Percentiles rank a stretch among this genome's conserved stretches.
These are phyloP conservation scores for Coniella vitis DNA, from an alignment of 2,329 filamentous ascomycete species.

Conservation along the genomic window DNA sequence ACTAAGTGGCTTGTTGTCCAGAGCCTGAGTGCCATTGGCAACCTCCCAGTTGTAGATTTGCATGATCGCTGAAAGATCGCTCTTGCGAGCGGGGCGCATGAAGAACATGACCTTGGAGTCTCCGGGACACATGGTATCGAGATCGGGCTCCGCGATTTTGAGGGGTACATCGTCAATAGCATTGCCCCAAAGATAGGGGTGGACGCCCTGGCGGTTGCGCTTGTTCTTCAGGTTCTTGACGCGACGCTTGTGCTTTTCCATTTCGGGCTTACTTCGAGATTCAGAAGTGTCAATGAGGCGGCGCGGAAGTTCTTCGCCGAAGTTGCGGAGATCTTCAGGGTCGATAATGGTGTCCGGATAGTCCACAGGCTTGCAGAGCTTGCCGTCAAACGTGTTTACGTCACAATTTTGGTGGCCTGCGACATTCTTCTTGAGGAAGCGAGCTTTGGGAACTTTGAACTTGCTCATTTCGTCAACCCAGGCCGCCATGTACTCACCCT, in stretches of 20 bases:
- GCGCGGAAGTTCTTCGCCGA: not conserved
- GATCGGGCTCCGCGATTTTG: not conserved
- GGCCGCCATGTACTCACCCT: not conserved
- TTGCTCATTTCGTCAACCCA: constrained; percentile 1
- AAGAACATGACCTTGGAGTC: constrained; percentile 1
- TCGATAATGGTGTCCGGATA: constrained; percentile 9
- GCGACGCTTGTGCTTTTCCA: constrained; percentile 5
- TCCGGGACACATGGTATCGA: too few relatives aligned
- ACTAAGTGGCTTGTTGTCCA: constrained; percentile 8
- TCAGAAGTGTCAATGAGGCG: constrained; percentile 1
- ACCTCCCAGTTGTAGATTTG: constrained; percentile 19
- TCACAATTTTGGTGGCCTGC: constrained; percentile 12
- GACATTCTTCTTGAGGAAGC: not conserved
- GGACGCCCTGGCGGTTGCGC: not conserved
- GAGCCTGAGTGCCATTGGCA: constrained; percentile 12
- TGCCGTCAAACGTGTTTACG: constrained; percentile 8
- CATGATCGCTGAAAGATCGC: constrained; percentile 7
- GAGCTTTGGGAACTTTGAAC: not conserved
- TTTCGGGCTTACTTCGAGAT: not conserved
- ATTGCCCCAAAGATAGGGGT: too few relatives aligned
- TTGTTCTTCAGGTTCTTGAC: not conserved
- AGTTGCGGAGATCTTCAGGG: not conserved
- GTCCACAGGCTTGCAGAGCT: constrained; percentile 9
- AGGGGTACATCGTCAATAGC: too few relatives aligned
- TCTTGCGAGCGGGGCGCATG: constrained; percentile 10